These are phyloP conservation scores for Lophiostoma macrostomum DNA, from an alignment of 495 filamentous ascomycete genomes.

Conservation along the genomic window DNA sequence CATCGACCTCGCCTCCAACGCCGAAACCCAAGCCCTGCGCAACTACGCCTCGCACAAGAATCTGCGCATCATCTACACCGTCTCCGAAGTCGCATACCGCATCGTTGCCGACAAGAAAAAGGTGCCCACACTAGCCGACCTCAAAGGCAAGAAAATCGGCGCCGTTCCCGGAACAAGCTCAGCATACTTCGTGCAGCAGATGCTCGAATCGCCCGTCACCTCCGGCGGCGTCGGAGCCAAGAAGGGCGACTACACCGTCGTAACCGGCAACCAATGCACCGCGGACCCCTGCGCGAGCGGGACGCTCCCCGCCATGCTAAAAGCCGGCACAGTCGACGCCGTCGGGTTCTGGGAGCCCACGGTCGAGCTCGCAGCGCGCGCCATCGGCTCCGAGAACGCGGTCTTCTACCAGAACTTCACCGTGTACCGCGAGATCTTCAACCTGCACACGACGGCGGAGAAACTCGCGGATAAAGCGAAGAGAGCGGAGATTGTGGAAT, in stretches of 20 bases:
- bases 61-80: slow-evolving; percentile 44
- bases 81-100: slow-evolving; percentile 46
- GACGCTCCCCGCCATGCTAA: slow-evolving; percentile 44
- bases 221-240: slow-evolving; percentile 41
- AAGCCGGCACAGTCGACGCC: slow-evolving; percentile 39
- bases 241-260: slow-evolving; percentile 38
- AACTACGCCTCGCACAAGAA: slow-evolving; percentile 43
- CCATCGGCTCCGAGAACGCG: slow-evolving; percentile 30
- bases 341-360: slow-evolving; percentile 49
- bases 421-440: slow-evolving; percentile 48
- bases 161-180: slow-evolving; percentile 43
- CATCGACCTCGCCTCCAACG: slow-evolving; percentile 44
- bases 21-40: slow-evolving; percentile 47
- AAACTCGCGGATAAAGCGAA: slow-evolving; percentile 39
- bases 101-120: slow-evolving; percentile 44
- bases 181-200: slow-evolving; percentile 43
- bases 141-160: slow-evolving; percentile 48
- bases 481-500: slow-evolving; percentile 44
- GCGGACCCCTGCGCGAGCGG: slow-evolving; percentile 41
- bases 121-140: slow-evolving; percentile 39
- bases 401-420: slow-evolving; percentile 41
- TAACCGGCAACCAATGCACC: slow-evolving; percentile 41
- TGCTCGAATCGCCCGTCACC: slow-evolving; percentile 37
- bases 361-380: slow-evolving; percentile 42
- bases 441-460: slow-evolving; percentile 43